Evolutionary conservation across 805 yeast species (phyloP), one percentile per base, ranked within the genome.

Genomic region (Hanseniaspora osmophila): DNA sequence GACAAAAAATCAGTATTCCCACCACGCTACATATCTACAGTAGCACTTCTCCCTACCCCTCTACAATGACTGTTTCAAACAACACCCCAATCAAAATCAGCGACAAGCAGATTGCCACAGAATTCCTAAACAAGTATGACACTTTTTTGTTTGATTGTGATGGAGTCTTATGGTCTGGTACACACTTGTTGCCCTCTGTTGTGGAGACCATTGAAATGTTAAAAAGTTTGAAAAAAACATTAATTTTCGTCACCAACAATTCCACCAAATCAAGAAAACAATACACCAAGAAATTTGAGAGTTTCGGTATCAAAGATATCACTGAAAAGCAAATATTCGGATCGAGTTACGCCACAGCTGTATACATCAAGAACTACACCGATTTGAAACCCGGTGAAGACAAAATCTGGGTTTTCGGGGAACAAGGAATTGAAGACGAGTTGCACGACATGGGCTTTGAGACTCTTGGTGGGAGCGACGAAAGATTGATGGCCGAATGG

Each of bases 91-190:
- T 56, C 1, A 78, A 81, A 54, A 60, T 83, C 40, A 62, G 64
- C 15, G 56, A 64, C 17, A 68, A 65, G 46, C 67, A 66, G 17
- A 73, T 73, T 32, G 82, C 74, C 4, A 63, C 72, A 44, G 56
- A 64, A 7, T 65, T 92, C 41, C 63, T 92, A 10, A 74, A 71
- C 51, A 58, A 69, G 44, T 83, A 81, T 60, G 96, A 87, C 58
- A 86, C 84, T 48, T 90, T 88, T 55, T 67, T 92, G 52, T 92
- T 92, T 60, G 98, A 92, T 58, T 92, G 98, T 66, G 98, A 92
- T 60, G 98, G 98, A 30, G 98, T 92, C 4, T 69, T 92, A 48
- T 92, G 98, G 98, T 65, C 83, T 42, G 97, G 97, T 2, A 78
- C 75, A 50, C 84, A 79, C 52, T 63, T 85, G 19, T 69, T 92